A percentile compares a stretch with the other conserved stretches of the same genome.
Conservation (phyloP, 768 basidiomycete species). For the Rubroboletus pulcherrimus region DNA sequence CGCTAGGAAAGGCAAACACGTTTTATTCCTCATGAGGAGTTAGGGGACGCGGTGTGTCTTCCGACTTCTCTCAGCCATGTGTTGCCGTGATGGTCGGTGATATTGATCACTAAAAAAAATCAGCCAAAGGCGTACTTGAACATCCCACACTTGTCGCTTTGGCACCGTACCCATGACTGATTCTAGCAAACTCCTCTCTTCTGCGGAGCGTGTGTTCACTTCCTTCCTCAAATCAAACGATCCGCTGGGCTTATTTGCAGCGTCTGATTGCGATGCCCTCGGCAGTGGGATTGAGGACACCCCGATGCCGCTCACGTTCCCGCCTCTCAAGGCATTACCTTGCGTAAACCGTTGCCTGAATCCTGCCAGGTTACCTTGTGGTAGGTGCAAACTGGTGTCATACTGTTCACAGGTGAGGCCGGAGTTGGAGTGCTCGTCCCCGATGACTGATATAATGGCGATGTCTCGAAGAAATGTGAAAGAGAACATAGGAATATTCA, state of each 20-base stretch:
- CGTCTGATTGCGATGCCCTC: slow-evolving; percentile 19
- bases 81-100: not conserved
- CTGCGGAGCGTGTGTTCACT: slow-evolving; percentile 7
- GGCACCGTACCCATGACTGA: slow-evolving; percentile 8
- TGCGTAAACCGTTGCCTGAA: slow-evolving; percentile 35
- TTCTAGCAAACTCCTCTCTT: not conserved
- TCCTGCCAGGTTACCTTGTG: slow-evolving; percentile 21
- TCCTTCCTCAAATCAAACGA: slow-evolving; percentile 17
- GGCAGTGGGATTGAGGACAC: slow-evolving; percentile 13
- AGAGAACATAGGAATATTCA: slow-evolving; percentile 35
- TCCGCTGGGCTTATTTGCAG: slow-evolving; percentile 10
- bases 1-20: slow-evolving; percentile 5
- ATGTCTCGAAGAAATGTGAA: slow-evolving; percentile 36
- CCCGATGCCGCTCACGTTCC: slow-evolving; percentile 14
- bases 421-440: not conserved
- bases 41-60: not conserved
- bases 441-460: not conserved
- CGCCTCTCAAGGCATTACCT: slow-evolving; percentile 25
- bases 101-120: not conserved
- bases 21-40: slow-evolving; percentile 2
- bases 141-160: not conserved
- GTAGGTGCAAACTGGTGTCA: slow-evolving; percentile 36
- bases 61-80: not conserved
- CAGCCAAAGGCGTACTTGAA: not conserved
- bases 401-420: slow-evolving; percentile 39